Percentiles rank a stretch among this genome's conserved stretches.
phyloP scores from a whole-genome alignment of 148 eudicot species.

The Dianthus caryophyllus region DNA sequence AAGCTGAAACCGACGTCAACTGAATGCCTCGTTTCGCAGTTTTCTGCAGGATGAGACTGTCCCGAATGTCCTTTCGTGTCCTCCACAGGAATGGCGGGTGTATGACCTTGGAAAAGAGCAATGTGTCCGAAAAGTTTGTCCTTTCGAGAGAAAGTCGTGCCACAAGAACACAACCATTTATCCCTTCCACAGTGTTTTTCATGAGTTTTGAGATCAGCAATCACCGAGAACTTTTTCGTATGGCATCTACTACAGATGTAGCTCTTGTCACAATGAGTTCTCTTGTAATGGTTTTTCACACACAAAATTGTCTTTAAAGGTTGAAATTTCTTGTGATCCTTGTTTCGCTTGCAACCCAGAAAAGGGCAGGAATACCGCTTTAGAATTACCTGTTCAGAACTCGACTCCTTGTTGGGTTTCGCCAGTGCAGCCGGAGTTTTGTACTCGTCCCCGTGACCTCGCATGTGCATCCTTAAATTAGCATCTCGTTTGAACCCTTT shows the following conservation, averaged over 20 bases:
- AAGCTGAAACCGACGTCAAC: conserved; percentile 37
- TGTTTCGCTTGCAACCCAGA: conserved; percentile 86
- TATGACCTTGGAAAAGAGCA: conserved; percentile 89
- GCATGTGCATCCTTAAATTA: conserved; percentile 93
- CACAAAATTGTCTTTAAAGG: conserved; percentile 87
- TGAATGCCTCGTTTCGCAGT: conserved; percentile 30
- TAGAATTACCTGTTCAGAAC: conserved; percentile 56
- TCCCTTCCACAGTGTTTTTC: conserved; percentile 97
- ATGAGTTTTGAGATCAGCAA: conserved; percentile 95
- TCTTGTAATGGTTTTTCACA: conserved; percentile 89
- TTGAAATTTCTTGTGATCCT: conserved; percentile 89
- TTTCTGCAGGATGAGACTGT: conserved; percentile 42
- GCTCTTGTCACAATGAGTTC: conserved; percentile 94
- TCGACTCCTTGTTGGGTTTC: conserved; percentile 69
- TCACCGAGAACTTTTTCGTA: conserved; percentile 81
- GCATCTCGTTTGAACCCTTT: conserved; percentile 98
- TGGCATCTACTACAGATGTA: conserved; percentile 90
- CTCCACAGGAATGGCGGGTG: conserved; percentile 82
- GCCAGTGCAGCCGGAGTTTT: conserved; percentile 93
- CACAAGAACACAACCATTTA: conserved; percentile 97
- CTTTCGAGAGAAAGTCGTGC: conserved; percentile 91
- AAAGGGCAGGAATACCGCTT: conserved; percentile 93
- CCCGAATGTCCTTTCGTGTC: conserved; percentile 45
- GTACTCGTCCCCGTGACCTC: conserved; percentile 95
- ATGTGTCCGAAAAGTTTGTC: conserved; percentile 98